Base-by-base conservation (phyloP, 2,329 filamentous ascomycete species). In the Beauveria pseudobassiana region DNA sequence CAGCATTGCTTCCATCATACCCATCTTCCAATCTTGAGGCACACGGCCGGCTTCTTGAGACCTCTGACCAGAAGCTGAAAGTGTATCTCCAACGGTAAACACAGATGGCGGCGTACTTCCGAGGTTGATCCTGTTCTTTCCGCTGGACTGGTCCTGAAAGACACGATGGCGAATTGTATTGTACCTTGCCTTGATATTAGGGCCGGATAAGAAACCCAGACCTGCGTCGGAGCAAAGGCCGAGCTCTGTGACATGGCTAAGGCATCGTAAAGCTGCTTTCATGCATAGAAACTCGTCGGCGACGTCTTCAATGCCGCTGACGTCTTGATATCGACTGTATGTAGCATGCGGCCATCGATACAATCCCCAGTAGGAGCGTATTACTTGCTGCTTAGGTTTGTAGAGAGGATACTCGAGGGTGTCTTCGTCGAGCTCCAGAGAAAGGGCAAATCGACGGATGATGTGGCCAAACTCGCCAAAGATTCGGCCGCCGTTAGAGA, bases 221-320 rank as follows among this genome's bases (percentile, higher is more conserved):
- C 87, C 87, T 61, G 81, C 86, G 68, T 89, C 85, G 46, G 89
- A 79, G 20, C 84, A 88, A 3, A 91, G 72, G 0, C 83, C 87
- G n/a, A 91, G 77, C 63, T 89, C 85, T 42, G 76, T 78, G 3
- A 87, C 81, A 9, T 78, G 77, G 2, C 69, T 73, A 1, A 89
- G 76, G 58, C 80, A 81, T 12, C 76, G 76, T 61, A 91, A 80
- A 3, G 87, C 85, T 40, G 78, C 76, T 64, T 80, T 83, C 83
- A 89, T 86, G 34, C 79, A 79, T 10, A 78, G 76, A 0, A 80
- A 84, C 67, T 87, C 84, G 66, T 90, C 87, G 5, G 87, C 85
- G 10, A 83, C 81, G 57, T 80, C 76, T 68, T 89, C 87, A 3
- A 89, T 76, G 9, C 78, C 79, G 63, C 84, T 83, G 9, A 88